phyloP scores from a whole-genome alignment of 78 protist species.

The Polysphondylium violaceum region DNA sequence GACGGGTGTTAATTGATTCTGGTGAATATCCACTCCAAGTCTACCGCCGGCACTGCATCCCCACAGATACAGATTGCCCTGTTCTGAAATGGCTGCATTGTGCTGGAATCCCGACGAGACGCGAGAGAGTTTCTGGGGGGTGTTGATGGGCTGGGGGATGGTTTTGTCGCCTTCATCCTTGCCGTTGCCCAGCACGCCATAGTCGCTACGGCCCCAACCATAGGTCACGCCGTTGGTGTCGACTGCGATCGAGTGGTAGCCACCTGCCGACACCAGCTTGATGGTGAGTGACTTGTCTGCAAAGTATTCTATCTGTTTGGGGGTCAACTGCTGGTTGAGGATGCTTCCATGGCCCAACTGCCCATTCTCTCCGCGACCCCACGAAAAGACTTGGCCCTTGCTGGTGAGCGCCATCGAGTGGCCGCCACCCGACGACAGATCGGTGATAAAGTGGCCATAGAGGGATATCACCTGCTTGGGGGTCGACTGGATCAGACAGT shows the following conservation, averaged over 20 bases:
- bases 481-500: background rate
- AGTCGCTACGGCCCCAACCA: conserved; percentile 52
- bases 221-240: background rate
- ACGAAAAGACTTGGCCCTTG: conserved; percentile 35
- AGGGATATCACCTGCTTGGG: conserved; percentile 40
- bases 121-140: too few species aligned
- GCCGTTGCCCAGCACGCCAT: conserved; percentile 30
- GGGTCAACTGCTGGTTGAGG: conserved; percentile 11
- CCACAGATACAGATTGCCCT: conserved; percentile 8
- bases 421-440: conserved; percentile 52
- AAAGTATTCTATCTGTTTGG: conserved; percentile 31
- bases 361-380: conserved; percentile 54
- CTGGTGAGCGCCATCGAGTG: conserved; percentile 59
- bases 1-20: conserved; percentile 33
- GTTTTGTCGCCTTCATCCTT: background rate
- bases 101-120: conserved; percentile 65
- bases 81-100: conserved; percentile 6
- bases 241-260: conserved; percentile 71
- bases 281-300: background rate
- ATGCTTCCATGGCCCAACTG: conserved; percentile 52
- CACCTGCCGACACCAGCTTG: conserved; percentile 44
- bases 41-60: conserved; percentile 62
- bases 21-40: background rate
- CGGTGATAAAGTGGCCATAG: conserved; percentile 5
- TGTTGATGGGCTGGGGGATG: too few species aligned